phyloP scores from a whole-genome alignment of 2,329 filamentous ascomycete species.

The Orbilia quercus region DNA sequence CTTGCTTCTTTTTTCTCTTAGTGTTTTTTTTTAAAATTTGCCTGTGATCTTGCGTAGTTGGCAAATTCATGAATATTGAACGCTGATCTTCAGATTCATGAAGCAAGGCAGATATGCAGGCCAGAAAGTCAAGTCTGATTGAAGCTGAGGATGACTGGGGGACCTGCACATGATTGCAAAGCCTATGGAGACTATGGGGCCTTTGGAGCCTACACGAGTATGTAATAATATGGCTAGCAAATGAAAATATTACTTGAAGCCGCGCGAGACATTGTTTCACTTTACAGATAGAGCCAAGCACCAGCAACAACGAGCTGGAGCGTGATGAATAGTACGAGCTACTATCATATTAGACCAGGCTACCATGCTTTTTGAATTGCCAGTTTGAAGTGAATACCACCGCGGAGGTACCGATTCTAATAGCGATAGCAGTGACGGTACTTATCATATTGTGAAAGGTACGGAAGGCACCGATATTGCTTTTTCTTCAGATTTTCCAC shows the following conservation, averaged over 20 bases:
- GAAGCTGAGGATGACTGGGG: conserved; percentile 18
- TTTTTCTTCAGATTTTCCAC: conserved; percentile 3
- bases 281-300: conserved; percentile 27
- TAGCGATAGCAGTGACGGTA: conserved; percentile 1
- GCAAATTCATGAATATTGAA: conserved; percentile 1
- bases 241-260: conserved; percentile 20
- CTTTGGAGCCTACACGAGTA: neutral
- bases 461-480: neutral
- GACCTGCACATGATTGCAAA: conserved; percentile 22
- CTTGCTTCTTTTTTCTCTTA: neutral
- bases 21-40: neutral
- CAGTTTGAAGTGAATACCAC: conserved; percentile 32
- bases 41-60: neutral
- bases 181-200: conserved; percentile 11
- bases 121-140: conserved; percentile 20
- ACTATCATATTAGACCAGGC: conserved; percentile 41
- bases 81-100: conserved; percentile 31
- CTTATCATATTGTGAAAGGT: conserved; percentile 16
- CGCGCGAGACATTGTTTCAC: conserved; percentile 52
- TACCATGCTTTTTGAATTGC: conserved; percentile 45
- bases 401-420: conserved; percentile 25
- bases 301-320: too few species aligned
- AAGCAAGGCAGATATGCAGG: conserved; percentile 42
- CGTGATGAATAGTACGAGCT: conserved; percentile 28
- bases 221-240: conserved; percentile 9